phyloP scores from a whole-genome alignment of 2,329 filamentous ascomycete genomes.

The Periglandula ipomoeae region DNA sequence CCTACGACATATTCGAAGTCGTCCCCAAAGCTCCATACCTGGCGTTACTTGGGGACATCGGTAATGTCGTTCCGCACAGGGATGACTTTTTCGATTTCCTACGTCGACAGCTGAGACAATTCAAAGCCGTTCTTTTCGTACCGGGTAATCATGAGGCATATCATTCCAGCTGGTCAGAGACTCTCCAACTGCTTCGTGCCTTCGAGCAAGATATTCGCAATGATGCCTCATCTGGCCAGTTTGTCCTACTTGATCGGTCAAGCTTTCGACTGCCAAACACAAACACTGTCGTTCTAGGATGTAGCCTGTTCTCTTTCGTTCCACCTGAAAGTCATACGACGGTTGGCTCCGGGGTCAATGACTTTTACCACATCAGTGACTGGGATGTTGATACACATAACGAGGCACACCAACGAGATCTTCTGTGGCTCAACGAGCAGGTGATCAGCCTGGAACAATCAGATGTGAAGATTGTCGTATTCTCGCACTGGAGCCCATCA shows the following conservation, averaged over 20 bases:
- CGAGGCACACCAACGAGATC: constrained; percentile 26
- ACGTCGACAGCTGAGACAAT: constrained; percentile 35
- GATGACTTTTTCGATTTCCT: constrained; percentile 35
- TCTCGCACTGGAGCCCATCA: constrained; percentile 35
- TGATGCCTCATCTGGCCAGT: constrained; percentile 23
- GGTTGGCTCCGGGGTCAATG: constrained; percentile 36
- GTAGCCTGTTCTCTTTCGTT: constrained; percentile 40
- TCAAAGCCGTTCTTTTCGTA: constrained; percentile 41
- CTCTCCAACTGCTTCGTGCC: constrained; percentile 17
- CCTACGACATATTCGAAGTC: constrained; percentile 42
- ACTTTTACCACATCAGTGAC: constrained; percentile 38
- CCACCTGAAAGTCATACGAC: constrained; percentile 23
- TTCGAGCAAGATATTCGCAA: constrained; percentile 21
- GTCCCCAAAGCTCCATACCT: constrained; percentile 38
- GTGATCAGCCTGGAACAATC: constrained; percentile 17
- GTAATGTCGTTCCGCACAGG: constrained; percentile 30
- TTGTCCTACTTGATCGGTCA: constrained; percentile 29
- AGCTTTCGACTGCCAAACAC: constrained; percentile 15
- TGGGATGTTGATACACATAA: constrained; percentile 31
- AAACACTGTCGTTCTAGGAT: constrained; percentile 23
- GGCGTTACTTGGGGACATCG: constrained; percentile 49
- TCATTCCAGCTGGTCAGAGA: constrained; percentile 26
- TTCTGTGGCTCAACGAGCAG: constrained; percentile 33
- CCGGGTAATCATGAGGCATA: constrained; percentile 50
- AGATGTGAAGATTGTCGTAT: constrained; percentile 23